phyloP scores from a whole-genome alignment of 2,329 filamentous ascomycete species.

The Colletotrichum orbiculare region DNA sequence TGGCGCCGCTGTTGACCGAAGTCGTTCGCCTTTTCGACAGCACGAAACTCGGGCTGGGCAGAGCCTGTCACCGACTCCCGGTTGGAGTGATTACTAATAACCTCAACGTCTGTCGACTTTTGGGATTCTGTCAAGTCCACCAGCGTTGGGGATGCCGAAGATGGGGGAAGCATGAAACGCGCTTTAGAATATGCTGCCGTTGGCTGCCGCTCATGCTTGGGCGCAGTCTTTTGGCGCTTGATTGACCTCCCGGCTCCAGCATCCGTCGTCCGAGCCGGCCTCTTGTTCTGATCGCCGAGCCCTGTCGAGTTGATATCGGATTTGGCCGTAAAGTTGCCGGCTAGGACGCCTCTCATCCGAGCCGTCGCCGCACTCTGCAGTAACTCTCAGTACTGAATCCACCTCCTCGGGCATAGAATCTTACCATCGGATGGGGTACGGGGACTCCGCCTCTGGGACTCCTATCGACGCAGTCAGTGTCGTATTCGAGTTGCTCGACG shows the following conservation, averaged over 20 bases:
- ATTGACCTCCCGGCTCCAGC: constrained; percentile 13
- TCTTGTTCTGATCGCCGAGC: constrained; percentile 12
- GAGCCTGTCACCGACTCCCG: background rate
- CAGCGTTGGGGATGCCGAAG: background rate
- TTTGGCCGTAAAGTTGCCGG: constrained; percentile 2
- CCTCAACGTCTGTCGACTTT: constrained; percentile 18
- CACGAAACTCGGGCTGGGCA: background rate
- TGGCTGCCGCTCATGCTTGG: background rate
- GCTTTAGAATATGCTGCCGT: background rate
- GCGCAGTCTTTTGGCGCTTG: constrained; percentile 27
- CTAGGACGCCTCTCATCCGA: background rate
- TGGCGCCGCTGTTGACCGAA: background rate
- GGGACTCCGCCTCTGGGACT: constrained; percentile 31
- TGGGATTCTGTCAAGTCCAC: constrained; percentile 28
- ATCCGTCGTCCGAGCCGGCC: constrained; percentile 3
- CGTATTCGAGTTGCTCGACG: background rate
- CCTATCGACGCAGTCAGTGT: constrained; percentile 17
- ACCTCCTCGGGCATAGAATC: background rate
- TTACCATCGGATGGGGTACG: constrained; percentile 31
- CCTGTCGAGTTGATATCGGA: constrained; percentile 5
- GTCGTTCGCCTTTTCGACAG: background rate
- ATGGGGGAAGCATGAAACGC: background rate
- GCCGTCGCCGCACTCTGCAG: background rate
- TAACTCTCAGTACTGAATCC: background rate
- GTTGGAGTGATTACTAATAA: constrained; percentile 21